These are phyloP conservation scores for Phoenix roebelenii DNA, from an alignment of 176 grass and related monocot species.

Conservation along the genomic window DNA sequence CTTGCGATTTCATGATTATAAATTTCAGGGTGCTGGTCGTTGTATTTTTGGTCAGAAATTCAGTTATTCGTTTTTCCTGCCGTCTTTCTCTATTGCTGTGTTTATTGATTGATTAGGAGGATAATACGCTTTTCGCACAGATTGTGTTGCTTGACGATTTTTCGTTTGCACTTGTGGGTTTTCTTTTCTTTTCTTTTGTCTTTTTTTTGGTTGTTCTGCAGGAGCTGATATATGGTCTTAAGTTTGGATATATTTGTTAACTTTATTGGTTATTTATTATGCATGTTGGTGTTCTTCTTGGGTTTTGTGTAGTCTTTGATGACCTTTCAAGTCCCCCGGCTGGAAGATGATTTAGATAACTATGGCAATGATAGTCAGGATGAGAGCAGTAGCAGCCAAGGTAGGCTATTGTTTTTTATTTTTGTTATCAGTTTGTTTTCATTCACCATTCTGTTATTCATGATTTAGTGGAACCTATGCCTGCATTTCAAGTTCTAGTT, in stretches of 20 bases:
- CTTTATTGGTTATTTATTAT: not conserved
- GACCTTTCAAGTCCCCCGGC: conserved; percentile 77
- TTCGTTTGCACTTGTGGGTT: no score
- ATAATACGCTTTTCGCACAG: no score
- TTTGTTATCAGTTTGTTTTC: conserved; percentile 2
- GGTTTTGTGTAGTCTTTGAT: conserved; percentile 59
- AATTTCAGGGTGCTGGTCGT: no score
- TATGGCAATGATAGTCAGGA: conserved; percentile 66
- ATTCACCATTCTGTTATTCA: conserved; percentile 4
- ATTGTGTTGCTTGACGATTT: no score
- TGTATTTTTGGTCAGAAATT: no score
- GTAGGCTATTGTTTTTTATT: conserved; percentile 20
- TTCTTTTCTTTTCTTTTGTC: no score
- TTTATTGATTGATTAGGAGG: no score
- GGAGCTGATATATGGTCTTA: not conserved
- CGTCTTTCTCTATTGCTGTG: no score
- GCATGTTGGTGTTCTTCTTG: not conserved
- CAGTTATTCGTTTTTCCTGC: no score
- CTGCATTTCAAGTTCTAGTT: not conserved
- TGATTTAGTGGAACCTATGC: no score
- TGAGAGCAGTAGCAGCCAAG: conserved; percentile 62
- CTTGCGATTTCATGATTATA: no score
- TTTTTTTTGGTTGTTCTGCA: not conserved
- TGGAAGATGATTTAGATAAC: conserved; percentile 44
- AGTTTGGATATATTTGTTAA: not conserved